Evolutionary conservation across 345 rosid genomes (phyloP).

Genomic region (Erodium maritimum): DNA sequence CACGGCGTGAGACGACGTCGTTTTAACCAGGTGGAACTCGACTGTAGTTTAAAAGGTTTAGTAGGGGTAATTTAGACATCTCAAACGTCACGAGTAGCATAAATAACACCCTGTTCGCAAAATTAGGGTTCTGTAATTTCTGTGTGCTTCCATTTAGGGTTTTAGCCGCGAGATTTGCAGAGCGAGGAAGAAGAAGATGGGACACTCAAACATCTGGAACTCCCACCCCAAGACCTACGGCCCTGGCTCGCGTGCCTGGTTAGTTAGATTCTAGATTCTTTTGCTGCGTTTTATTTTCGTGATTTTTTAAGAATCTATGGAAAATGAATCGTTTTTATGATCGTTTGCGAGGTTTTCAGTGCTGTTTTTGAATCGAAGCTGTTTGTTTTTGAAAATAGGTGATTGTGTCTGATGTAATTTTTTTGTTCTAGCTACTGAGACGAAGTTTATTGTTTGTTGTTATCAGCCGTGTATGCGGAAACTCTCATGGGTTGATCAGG

Average conservation of each 20-base stretch:
- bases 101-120: too few species aligned
- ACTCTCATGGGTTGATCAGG: slow-evolving; percentile 24
- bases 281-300: neutral
- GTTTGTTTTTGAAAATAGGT: too few species aligned
- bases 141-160: neutral
- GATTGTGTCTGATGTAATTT: neutral
- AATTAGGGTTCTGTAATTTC: neutral
- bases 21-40: neutral
- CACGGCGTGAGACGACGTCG: neutral
- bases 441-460: neutral
- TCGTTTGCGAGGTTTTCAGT: too few species aligned
- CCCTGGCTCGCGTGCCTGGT: slow-evolving; percentile 12
- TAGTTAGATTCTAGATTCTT: neutral
- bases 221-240: slow-evolving; percentile 13
- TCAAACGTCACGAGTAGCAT: neutral
- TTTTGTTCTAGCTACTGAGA: neutral
- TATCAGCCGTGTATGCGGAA: slow-evolving; percentile 29
- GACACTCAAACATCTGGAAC: slow-evolving; percentile 12
- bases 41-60: too few species aligned
- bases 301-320: neutral
- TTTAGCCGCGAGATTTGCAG: neutral
- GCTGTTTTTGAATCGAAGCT: too few species aligned
- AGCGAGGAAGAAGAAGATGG: slow-evolving; percentile 3
- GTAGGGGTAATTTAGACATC: neutral
- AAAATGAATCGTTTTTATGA: neutral